These are phyloP conservation scores for Chenopodium quinoa DNA, from an alignment of 148 eudicot genomes.

Conservation along the genomic window DNA sequence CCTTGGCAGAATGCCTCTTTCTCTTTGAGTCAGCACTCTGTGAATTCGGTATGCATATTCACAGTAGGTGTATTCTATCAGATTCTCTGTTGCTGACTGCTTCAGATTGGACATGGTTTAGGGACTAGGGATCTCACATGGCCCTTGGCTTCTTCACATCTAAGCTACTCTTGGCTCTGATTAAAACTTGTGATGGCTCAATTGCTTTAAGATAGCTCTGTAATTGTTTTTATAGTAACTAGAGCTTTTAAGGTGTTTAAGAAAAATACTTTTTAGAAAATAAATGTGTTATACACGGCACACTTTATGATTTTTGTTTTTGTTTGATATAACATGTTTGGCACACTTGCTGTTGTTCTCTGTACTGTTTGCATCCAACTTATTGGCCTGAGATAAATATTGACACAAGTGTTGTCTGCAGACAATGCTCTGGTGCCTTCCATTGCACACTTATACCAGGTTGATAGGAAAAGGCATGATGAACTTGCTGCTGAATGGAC, in stretches of 20 bases:
- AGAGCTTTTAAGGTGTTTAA: background rate
- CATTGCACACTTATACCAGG: constrained; percentile 70
- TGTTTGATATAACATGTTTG: background rate
- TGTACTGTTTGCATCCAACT: background rate
- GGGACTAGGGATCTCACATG: background rate
- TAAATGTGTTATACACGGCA: background rate
- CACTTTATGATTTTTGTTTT: too few species aligned
- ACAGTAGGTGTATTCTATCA: too few species aligned
- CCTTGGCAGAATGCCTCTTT: background rate
- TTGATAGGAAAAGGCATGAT: constrained; percentile 68
- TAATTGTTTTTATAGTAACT: background rate
- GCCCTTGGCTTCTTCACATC: background rate
- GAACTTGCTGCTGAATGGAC: constrained; percentile 94
- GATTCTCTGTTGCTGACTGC: too few species aligned
- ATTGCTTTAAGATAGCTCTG: background rate
- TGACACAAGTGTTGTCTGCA: constrained; percentile 29
- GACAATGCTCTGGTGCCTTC: constrained; percentile 70
- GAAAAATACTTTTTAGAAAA: background rate
- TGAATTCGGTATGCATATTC: background rate
- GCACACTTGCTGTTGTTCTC: background rate
- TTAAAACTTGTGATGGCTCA: background rate
- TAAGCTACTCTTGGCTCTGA: background rate
- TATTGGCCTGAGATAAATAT: background rate
- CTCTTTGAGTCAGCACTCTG: background rate
- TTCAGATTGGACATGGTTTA: too few species aligned